Base-by-base conservation (phyloP, 139 green algal genomes). In the Marvania coccoides region DNA sequence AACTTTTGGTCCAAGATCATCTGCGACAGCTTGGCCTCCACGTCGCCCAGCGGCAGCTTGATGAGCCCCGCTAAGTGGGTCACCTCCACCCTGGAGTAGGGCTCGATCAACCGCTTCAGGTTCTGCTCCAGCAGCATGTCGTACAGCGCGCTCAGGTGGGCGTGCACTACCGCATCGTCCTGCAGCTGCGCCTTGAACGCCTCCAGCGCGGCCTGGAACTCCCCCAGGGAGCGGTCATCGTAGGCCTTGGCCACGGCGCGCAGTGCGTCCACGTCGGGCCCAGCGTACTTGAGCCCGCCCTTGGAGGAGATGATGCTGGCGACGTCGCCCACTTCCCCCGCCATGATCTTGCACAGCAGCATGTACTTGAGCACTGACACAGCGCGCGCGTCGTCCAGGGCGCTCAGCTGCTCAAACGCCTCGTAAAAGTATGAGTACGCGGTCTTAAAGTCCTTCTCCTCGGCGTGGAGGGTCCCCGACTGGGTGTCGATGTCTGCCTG, bases 1-100 rank as follows among this genome's bases (percentile, higher is more conserved):
- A 99, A 87, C 76, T 96, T 96, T 69, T 94, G 90, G 81, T 99
- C 94, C 76, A 99, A 72, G 62, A 99, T 98, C 94, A 99, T 99
- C 82, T 92, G 87, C 33, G 80, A 90, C 5, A 98, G 82, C 85
- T 98, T 98, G 31, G 63, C 47, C 79, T 97, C 89, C 54, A 98
- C 91, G 3, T 59, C 68, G 1, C 80, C 54, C 19, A 83, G 4
- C 1, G 91, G 90, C 70, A 99, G 82, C 28, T 86, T 63, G 59
- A 99, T 96, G 31, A 98, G 85, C 1, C 66, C 31, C 2, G 94
- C 94, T 5, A 98, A 60, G 81, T 98, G 90, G 2, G 72, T 53
- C 23, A 99, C 88, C 78, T 99, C 90, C 26, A 98, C 94, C 0
- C 86, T 73, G 10, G 67, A 87, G 79, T 88, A 99, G 0, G 94